These are phyloP conservation scores for Diospyros lotus DNA, from an alignment of 148 eudicot species.

Conservation along the genomic window DNA sequence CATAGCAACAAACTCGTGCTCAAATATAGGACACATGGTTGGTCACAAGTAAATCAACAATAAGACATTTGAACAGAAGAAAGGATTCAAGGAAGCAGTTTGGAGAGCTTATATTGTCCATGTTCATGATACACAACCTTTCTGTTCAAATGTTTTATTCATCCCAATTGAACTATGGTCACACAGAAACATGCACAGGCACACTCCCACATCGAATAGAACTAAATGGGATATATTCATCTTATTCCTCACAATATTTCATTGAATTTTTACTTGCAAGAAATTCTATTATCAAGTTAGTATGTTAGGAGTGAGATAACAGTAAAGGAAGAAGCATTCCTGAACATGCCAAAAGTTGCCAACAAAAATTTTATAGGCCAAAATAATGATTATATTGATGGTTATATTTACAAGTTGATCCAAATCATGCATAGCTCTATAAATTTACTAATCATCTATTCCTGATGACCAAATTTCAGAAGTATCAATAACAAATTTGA, in stretches of 20 bases:
- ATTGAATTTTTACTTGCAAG: neutral
- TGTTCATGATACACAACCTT: neutral
- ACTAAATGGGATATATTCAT: neutral
- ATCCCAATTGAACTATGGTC: neutral
- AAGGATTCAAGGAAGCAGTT: too few species aligned
- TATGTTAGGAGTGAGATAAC: neutral
- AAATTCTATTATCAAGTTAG: neutral
- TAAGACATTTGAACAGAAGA: too few species aligned
- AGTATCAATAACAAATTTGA: neutral
- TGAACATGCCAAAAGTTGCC: too few species aligned
- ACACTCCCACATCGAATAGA: too few species aligned
- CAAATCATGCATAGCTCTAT: neutral
- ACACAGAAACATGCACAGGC: too few species aligned
- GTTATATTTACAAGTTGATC: neutral
- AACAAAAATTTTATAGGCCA: neutral
- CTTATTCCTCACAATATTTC: neutral
- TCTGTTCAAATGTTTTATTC: neutral
- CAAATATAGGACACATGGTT: too few species aligned
- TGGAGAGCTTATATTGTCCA: neutral
- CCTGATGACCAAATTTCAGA: neutral
- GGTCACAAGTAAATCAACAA: too few species aligned
- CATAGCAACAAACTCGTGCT: too few species aligned
- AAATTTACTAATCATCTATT: neutral
- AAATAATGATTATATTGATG: neutral
- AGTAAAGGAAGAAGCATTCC: neutral